Evolutionary conservation across 2,329 filamentous ascomycete genomes (phyloP), one percentile per base, ranked within the genome.

Genomic region (Fusarium xyrophilum): DNA sequence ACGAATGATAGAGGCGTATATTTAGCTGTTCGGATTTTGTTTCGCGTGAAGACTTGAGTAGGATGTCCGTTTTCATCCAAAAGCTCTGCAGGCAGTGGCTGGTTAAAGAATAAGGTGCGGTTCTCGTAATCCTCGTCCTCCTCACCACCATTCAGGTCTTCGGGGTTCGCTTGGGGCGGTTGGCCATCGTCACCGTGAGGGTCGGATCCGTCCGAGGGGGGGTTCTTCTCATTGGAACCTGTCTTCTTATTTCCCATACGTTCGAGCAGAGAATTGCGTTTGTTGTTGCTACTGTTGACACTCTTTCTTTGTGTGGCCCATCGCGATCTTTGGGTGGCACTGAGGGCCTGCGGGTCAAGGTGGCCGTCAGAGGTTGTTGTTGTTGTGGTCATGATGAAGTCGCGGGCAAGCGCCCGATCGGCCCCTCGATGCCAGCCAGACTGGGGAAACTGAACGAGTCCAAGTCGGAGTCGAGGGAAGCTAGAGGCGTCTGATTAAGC

Each of bases 21-120:
- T 81, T 98, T 99, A 63, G 96, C 93, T 6, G 96, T 99, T 73
- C 96, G 88, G 78, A 99, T 97, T 85, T 99, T 99, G 84, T 99
- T 99, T 71, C 95, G 86, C 50, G 92, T 86, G 79, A 91, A 99
- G 25, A 87, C 83, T 60, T 87, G 84, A 56, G 83, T 78, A 5
- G 93, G 91, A 62, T 88, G 85, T 36, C 94, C 96, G 47, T 97
- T 89, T 65, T 96, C 92, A 76, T 97, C 93, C 73, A 90, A 84
- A 68, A 91, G 86, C 27, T 90, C 86, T 43, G 85, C 82, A 2
- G 96, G 93, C 54, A 99, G 83, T 11, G 93, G 90, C 32, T 90
- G 80, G 79, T 97, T 97, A 84, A 98, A 96, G 82, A 91, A 98
- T 65, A 97, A 83, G 61, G 82, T 88, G 71, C 92, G 82, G 25